Evolutionary conservation across 1,284 basidiomycete species (phyloP).

Genomic region (Ganoderma lingzhi): DNA sequence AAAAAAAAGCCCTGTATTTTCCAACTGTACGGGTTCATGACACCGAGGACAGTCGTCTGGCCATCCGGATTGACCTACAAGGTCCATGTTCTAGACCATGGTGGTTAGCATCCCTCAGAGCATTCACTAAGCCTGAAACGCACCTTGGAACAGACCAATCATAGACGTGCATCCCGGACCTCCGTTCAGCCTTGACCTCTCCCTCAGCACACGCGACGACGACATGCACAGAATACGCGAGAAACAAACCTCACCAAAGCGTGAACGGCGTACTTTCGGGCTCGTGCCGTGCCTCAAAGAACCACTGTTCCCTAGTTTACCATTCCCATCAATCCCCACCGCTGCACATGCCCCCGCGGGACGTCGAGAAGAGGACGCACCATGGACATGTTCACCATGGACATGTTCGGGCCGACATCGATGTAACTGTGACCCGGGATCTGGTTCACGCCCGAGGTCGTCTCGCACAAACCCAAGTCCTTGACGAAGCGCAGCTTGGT

Average conservation of each 20-base stretch:
- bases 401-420: conserved; percentile 66
- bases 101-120: conserved; percentile 14
- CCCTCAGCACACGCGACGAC: conserved; percentile 22
- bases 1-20: conserved; percentile 67
- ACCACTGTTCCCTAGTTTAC: conserved; percentile 62
- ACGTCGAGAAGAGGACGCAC: conserved; percentile 42
- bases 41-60: conserved; percentile 50
- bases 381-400: conserved; percentile 73
- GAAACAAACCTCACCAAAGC: conserved; percentile 54
- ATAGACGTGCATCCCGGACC: conserved; percentile 71
- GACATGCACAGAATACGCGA: background rate
- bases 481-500: conserved; percentile 58
- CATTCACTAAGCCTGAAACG: background rate
- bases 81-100: conserved; percentile 61
- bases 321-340: conserved; percentile 44
- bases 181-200: conserved; percentile 56
- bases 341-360: too few relatives aligned
- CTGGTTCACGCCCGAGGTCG: conserved; percentile 70
- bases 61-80: conserved; percentile 63
- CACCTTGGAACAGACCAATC: conserved; percentile 73
- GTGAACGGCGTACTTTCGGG: conserved; percentile 72
- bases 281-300: conserved; percentile 67
- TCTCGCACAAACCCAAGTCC: conserved; percentile 79
- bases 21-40: conserved; percentile 67
- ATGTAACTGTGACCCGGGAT: conserved; percentile 77